Conservation (phyloP, 345 rosid genomes). For the Camelina sativa region DNA sequence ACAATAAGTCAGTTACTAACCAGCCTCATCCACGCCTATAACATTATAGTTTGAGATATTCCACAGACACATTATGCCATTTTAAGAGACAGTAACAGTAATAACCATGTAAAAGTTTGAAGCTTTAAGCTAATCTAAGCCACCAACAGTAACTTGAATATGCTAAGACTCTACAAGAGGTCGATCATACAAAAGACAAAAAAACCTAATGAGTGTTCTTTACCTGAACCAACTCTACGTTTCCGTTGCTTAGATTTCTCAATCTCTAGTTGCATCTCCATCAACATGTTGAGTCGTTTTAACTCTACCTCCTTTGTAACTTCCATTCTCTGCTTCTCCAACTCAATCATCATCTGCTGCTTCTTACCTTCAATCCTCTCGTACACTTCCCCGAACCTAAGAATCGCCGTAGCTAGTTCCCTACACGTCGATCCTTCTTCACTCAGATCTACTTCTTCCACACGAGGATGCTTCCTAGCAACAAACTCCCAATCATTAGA, state of each 20-base stretch:
- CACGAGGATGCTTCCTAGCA: constrained; percentile 48
- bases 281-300: constrained; percentile 69
- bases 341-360: constrained; percentile 67
- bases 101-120: not conserved
- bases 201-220: not conserved
- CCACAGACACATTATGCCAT: too few species aligned
- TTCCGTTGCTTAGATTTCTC: constrained; percentile 55
- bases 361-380: constrained; percentile 67
- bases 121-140: not conserved
- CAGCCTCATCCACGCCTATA: too few species aligned
- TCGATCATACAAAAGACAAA: not conserved
- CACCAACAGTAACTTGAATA: not conserved
- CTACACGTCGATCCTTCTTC: constrained; percentile 53
- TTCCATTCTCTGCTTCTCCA: constrained; percentile 81
- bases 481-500: constrained; percentile 47
- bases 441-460: constrained; percentile 39
- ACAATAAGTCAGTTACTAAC: too few species aligned
- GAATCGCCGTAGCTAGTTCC: constrained; percentile 62
- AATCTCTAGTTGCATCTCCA: constrained; percentile 67
- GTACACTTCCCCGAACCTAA: constrained; percentile 67
- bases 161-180: not conserved
- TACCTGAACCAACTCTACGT: constrained; percentile 42
- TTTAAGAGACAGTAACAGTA: not conserved
- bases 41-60: too few species aligned
- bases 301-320: constrained; percentile 66